Base-by-base conservation (phyloP, 2,329 filamentous ascomycete species). In the Cladosporium sp. region DNA sequence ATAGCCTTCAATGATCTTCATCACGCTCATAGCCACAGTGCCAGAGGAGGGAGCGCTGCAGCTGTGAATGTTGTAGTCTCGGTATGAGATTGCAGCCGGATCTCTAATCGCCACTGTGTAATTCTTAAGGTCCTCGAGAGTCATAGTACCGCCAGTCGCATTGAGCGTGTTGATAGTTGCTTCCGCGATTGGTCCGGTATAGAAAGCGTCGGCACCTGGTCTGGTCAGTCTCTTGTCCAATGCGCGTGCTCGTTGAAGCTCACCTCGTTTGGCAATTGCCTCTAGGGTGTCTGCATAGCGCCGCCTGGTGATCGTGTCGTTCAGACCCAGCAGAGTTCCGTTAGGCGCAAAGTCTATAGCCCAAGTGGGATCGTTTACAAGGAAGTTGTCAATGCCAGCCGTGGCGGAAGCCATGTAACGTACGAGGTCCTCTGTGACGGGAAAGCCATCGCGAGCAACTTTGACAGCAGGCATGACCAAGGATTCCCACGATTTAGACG, bases 321-420 rank as follows among this genome's bases (percentile, higher is more conserved):
- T 89, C 2, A 90, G 70, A 14, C 78, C 74, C 0, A 95, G 62
- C 2, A 88, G 74, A 0, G 78, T 85, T 3, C 90, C 92, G 55
- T 91, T 83, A 0, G 89, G 89, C 2, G 89, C 90, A 72, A 96
- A 96, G 66, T 96, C 92, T 44, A 87, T 68, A 0, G 91, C 89
- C 86, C 89, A 97, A 3, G 82, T 80, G 0, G 86, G 83, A 53
- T 96, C 83, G 3, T 86, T 76, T 0, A 83, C 73, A 0, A 96
- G 72, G 62, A 95, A 95, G 59, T 89, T 78, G 45, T 77, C 69
- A 7, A 74, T 52, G 54, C 68, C 54, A 65, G 65, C 67, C 53
- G 74, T 74, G 1, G 78, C 79, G 3, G 67, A 73, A 0, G 74
- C 65, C 80, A 95, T 92, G 63, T 92, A 92, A 8, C 75, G 76